Evolutionary conservation across 139 green algal species (phyloP).

Genomic region (Auxenochlorella pyrenoidosa): DNA sequence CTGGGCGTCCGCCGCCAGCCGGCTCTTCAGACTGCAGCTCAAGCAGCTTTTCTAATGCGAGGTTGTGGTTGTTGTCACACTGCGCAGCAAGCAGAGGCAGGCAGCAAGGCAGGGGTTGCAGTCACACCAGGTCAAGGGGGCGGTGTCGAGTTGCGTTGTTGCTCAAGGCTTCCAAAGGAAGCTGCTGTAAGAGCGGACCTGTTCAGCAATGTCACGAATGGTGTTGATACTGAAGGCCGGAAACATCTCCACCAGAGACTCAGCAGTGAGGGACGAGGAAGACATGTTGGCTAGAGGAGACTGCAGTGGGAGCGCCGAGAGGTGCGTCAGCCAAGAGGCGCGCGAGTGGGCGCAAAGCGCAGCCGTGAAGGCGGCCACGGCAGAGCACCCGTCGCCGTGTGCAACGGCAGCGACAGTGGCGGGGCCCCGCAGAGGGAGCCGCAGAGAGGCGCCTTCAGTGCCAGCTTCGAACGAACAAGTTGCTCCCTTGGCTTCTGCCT

Average conservation of each 20-base stretch:
- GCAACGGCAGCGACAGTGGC: no score
- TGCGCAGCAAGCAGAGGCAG: neutral
- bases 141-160: neutral
- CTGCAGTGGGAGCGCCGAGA: neutral
- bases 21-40: neutral
- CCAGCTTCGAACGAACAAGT: no score
- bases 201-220: neutral
- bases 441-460: no score
- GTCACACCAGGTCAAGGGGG: neutral
- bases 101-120: neutral
- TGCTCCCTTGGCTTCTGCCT: no score
- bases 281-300: neutral
- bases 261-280: neutral
- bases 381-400: no score
- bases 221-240: neutral
- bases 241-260: constrained; percentile 9
- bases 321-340: no score
- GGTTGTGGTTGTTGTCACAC: constrained; percentile 16
- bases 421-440: no score
- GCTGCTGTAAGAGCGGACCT: neutral
- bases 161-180: neutral
- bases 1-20: neutral
- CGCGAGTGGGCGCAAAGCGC: neutral
- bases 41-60: neutral
- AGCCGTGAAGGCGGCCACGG: neutral